These are phyloP conservation scores for Lodderomyces jiufengensis DNA, from an alignment of 1,139 yeast genomes.

Conservation along the genomic window DNA sequence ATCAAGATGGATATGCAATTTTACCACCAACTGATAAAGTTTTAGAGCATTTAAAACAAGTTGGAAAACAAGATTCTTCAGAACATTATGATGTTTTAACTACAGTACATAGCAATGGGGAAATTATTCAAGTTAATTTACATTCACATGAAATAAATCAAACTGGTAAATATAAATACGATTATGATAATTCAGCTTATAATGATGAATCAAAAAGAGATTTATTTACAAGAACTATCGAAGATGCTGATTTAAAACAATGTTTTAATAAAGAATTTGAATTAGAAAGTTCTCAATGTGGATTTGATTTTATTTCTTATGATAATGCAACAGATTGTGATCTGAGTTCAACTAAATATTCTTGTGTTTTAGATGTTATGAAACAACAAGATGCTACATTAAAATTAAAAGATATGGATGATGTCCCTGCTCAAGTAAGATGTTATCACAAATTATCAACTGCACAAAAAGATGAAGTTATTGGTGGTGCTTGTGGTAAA, in stretches of 20 bases:
- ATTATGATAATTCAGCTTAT: slow-evolving; percentile 15
- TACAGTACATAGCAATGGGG: slow-evolving; percentile 14
- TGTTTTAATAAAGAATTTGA: slow-evolving; percentile 15
- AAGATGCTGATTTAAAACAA: slow-evolving; percentile 9
- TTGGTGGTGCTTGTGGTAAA: slow-evolving; percentile 15
- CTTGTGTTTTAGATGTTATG: slow-evolving; percentile 16
- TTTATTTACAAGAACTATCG: slow-evolving; percentile 12
- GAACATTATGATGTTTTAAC: slow-evolving; percentile 14
- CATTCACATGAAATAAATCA: slow-evolving; percentile 13
- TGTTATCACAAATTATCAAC: slow-evolving; percentile 13
- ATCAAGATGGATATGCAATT: slow-evolving; percentile 14
- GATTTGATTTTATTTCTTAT: slow-evolving; percentile 14
- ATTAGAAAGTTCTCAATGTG: slow-evolving; percentile 15
- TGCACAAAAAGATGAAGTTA: slow-evolving; percentile 11
- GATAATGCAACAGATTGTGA: slow-evolving; percentile 14
- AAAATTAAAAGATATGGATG: slow-evolving; percentile 15
- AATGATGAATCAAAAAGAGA: slow-evolving; percentile 7
- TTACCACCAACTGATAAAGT: slow-evolving; percentile 17
- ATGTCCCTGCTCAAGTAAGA: slow-evolving; percentile 17
- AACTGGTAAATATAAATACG: slow-evolving; percentile 13
- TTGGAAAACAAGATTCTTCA: slow-evolving; percentile 9
- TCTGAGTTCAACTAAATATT: slow-evolving; percentile 12
- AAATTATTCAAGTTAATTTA: slow-evolving; percentile 14
- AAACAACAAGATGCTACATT: slow-evolving; percentile 15
- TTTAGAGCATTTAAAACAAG: slow-evolving; percentile 11